Conservation (phyloP, 495 filamentous ascomycete species). For the Penicillium arizonense region DNA sequence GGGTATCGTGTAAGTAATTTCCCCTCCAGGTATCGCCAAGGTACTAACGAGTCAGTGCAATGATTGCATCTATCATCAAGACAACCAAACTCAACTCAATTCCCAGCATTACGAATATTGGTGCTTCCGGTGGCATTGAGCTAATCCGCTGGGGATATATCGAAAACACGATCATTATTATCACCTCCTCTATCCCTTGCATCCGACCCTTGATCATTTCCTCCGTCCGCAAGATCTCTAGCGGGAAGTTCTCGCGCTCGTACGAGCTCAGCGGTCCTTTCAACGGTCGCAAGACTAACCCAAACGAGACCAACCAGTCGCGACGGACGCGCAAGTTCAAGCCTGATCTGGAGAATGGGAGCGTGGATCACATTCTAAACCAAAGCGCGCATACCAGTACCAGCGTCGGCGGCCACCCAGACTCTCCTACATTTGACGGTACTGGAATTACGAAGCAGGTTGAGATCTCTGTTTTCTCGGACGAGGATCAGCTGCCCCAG, state of each 20-base stretch:
- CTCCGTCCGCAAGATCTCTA: slow-evolving; percentile 40
- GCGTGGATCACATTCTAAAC: slow-evolving; percentile 32
- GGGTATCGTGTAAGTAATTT: slow-evolving; percentile 33
- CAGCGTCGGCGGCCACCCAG: slow-evolving; percentile 10
- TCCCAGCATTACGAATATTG: slow-evolving; percentile 32
- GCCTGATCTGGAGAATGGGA: slow-evolving; percentile 24
- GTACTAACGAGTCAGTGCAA: slow-evolving; percentile 24
- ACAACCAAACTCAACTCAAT: slow-evolving; percentile 37
- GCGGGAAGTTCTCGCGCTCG: slow-evolving; percentile 22
- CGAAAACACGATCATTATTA: slow-evolving; percentile 35
- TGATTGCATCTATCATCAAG: slow-evolving; percentile 44
- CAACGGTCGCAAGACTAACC: slow-evolving; percentile 11
- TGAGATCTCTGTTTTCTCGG: slow-evolving; percentile 27
- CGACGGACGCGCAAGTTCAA: slow-evolving; percentile 10
- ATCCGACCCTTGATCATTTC: slow-evolving; percentile 36
- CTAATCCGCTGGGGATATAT: slow-evolving; percentile 36
- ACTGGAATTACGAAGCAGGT: slow-evolving; percentile 34
- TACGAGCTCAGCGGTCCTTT: slow-evolving; percentile 33
- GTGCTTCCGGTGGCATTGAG: slow-evolving; percentile 24
- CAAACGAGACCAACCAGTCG: slow-evolving; percentile 17
- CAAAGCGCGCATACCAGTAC: slow-evolving; percentile 13
- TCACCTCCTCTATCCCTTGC: slow-evolving; percentile 35
- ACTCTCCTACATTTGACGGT: slow-evolving; percentile 12
- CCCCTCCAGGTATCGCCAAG: background rate
- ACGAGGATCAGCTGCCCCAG: background rate